These are phyloP conservation scores for Botrytis aclada DNA, from an alignment of 2,329 filamentous ascomycete species.

Conservation along the genomic window DNA sequence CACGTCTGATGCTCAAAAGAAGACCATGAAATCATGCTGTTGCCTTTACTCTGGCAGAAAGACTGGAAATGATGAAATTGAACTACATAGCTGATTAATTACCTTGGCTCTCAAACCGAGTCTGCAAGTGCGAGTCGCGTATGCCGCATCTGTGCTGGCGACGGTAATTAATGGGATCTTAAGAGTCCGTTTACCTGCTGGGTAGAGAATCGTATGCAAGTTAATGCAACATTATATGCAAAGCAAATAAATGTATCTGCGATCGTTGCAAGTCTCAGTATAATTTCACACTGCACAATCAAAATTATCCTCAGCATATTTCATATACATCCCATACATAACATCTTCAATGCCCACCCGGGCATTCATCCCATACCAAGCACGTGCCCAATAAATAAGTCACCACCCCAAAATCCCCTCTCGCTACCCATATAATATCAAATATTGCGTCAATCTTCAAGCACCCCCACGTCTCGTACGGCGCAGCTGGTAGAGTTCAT, in stretches of 20 bases:
- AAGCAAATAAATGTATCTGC: background rate
- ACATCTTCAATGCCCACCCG: background rate
- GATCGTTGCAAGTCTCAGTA: background rate
- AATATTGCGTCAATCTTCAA: background rate
- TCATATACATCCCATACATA: background rate
- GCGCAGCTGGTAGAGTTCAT: background rate
- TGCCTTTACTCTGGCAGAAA: background rate
- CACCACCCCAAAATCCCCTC: background rate
- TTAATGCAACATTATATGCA: background rate
- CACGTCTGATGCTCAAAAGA: background rate
- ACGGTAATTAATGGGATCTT: background rate
- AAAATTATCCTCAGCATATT: too few relatives aligned
- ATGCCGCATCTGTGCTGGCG: background rate
- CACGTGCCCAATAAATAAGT: background rate
- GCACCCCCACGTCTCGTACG: background rate
- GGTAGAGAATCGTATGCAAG: background rate
- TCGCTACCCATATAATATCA: background rate
- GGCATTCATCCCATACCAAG: background rate
- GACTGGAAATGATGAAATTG: background rate
- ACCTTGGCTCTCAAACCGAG: background rate
- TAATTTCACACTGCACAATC: background rate
- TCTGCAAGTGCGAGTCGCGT: background rate
- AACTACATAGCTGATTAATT: background rate
- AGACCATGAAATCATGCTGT: background rate
- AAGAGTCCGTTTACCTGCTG: background rate